Evolutionary conservation across 805 yeast genomes (phyloP), one percentile per base, ranked within the genome.

Genomic region (Naumovozyma castellii): DNA sequence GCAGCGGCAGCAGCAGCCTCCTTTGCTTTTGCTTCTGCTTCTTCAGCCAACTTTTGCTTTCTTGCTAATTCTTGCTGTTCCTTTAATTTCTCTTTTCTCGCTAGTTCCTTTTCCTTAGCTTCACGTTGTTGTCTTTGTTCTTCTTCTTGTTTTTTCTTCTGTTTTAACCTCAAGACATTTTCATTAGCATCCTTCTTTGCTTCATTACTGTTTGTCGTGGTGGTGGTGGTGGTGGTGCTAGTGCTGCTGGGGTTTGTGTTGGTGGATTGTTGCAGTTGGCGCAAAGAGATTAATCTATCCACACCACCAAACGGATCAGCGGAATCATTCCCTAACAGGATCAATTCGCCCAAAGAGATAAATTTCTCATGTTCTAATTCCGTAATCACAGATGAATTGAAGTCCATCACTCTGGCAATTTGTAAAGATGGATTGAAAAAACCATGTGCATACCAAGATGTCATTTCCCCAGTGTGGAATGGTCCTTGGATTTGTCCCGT

Each of bases 401-500:
- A 22, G 10, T 22, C 27, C 27, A 22, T 10, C 8, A 54, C 69
- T 17, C 90, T 71, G 32, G 78, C 67, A 39, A 87, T 67, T 37
- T 66, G 67, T 49, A 85, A 65, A 45, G 71, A 73, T 13, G 69
- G 70, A 39, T 68, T 69, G 48, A 84, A 70, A 62, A 78, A 83
- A 2, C 79, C 77, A 33, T 72, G 72, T 9, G 72, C 59, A 44
- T 73, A 75, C 96, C 96, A 86, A 37, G 69, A 76, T 48, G 82
- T 85, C 96, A 86, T 86, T 60, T 74, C 62, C 28, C 61, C 57
- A 2, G 90, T 83, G 31, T 70, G 69, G 61, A 85, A 86, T 2
- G 96, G 95, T n/a, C 96, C 96, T 59, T 84, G 94, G 40, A 76
- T 75, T 36, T 64, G 68, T 9, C 83, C 84, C 38, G 69, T 63